phyloP scores from a whole-genome alignment of 345 rosid species.

The Melastoma malabathricum region DNA sequence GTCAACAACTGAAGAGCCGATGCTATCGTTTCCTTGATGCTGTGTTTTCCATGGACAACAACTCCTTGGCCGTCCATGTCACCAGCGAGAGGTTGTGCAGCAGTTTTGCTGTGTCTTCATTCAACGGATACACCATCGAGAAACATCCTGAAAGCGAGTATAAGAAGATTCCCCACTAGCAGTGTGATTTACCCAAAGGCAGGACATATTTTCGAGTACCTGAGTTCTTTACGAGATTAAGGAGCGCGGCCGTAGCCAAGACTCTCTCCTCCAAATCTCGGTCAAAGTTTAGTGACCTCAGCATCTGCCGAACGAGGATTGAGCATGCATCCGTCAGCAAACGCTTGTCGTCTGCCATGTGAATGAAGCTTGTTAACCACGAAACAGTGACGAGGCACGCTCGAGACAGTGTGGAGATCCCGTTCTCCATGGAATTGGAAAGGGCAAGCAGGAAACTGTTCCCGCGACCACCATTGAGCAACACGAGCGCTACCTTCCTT shows the following conservation, averaged over 20 bases:
- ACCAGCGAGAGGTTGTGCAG: slow-evolving; percentile 17
- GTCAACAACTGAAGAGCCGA: no score
- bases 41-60: slow-evolving; percentile 1
- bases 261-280: slow-evolving; percentile 12
- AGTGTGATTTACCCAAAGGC: no score
- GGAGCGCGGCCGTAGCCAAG: slow-evolving; percentile 18
- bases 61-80: slow-evolving; percentile 12
- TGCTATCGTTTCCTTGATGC: no score
- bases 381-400: slow-evolving; percentile 39
- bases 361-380: slow-evolving; percentile 29
- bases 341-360: slow-evolving; percentile 8
- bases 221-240: slow-evolving; percentile 16
- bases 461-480: slow-evolving; percentile 24
- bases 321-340: slow-evolving; percentile 14
- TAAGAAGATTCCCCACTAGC: not conserved
- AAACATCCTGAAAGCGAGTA: slow-evolving; percentile 12
- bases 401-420: slow-evolving; percentile 28
- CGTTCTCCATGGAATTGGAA: slow-evolving; percentile 34
- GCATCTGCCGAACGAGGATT: slow-evolving; percentile 11
- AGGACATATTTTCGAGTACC: slow-evolving; percentile 19
- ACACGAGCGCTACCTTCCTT: slow-evolving; percentile 23
- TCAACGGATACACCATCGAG: slow-evolving; percentile 14
- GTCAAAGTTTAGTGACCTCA: slow-evolving; percentile 14
- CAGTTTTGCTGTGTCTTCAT: slow-evolving; percentile 16
- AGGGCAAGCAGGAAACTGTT: slow-evolving; percentile 27